A percentile compares a stretch with the other conserved stretches of the same genome.
Conservation (phyloP, 345 rosid genomes). For the Mangifera indica region DNA sequence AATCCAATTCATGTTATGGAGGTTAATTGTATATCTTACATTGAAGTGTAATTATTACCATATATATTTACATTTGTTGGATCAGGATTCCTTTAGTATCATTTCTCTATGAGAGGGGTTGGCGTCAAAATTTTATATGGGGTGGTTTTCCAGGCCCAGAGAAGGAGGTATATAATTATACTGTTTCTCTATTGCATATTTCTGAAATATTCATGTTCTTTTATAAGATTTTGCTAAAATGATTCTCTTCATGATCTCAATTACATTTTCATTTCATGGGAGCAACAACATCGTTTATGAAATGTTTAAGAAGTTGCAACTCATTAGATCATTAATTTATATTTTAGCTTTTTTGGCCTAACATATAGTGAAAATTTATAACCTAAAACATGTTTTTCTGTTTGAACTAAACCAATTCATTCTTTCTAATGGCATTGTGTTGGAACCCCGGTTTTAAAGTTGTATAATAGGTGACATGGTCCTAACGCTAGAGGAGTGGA, state of each 20-base stretch:
- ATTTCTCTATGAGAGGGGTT: conserved; percentile 86
- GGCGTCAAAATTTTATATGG: conserved; percentile 80
- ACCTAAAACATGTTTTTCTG: not conserved
- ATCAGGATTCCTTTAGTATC: conserved; percentile 64
- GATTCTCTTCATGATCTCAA: not conserved
- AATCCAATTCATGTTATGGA: not conserved
- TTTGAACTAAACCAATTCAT: not conserved
- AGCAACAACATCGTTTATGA: not conserved
- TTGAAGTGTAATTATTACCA: not conserved
- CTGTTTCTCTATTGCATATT: conserved; percentile 10
- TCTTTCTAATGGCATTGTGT: not conserved
- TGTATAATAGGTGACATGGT: too few relatives aligned
- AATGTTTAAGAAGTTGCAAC: not conserved
- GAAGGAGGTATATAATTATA: conserved; percentile 58
- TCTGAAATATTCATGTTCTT: not conserved
- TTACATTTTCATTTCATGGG: not conserved
- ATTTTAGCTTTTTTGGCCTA: not conserved
- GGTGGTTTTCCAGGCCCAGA: conserved; percentile 89
- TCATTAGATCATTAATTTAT: not conserved
- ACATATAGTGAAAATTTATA: not conserved
- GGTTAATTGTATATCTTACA: not conserved
- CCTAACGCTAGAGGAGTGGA: too few relatives aligned
- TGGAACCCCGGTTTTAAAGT: too few relatives aligned
- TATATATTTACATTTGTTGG: conserved; percentile 18
- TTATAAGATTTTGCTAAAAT: not conserved